Conservation (phyloP, 208 protist species). For the Acanthamoeba quina region DNA sequence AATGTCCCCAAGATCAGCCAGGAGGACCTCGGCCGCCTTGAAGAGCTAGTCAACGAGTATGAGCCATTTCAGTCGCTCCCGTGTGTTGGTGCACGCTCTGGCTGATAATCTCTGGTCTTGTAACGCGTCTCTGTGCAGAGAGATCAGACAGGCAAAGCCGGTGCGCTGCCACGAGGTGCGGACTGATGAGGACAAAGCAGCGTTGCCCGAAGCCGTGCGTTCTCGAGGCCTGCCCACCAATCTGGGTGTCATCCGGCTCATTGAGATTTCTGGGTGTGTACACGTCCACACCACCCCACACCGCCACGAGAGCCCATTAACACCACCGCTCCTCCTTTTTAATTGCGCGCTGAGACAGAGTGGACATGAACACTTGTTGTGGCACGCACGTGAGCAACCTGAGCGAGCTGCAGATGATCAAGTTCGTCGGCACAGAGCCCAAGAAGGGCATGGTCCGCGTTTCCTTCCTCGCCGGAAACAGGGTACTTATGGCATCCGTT, state of each 20-base stretch:
- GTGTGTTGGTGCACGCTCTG: neutral
- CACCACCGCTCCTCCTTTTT: no score
- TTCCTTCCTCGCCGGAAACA: slow-evolving; percentile 55
- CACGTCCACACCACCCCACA: neutral
- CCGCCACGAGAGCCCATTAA: neutral
- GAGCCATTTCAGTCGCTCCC: neutral
- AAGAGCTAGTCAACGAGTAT: slow-evolving; percentile 38
- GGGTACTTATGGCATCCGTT: neutral
- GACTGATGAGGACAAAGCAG: slow-evolving; percentile 8
- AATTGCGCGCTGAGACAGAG: neutral
- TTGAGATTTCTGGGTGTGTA: slow-evolving; percentile 59
- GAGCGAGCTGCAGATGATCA: slow-evolving; percentile 77
- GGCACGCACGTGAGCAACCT: slow-evolving; percentile 78
- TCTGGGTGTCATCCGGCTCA: slow-evolving; percentile 48
- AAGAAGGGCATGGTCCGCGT: slow-evolving; percentile 55
- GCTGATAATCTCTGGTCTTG: neutral
- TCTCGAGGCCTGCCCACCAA: slow-evolving; percentile 70
- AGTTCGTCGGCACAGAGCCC: slow-evolving; percentile 51
- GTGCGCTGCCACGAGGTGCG: slow-evolving; percentile 40
- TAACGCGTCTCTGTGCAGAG: neutral
- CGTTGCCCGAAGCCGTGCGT: slow-evolving; percentile 36
- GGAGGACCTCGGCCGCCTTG: neutral
- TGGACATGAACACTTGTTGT: slow-evolving; percentile 79
- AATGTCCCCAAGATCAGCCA: neutral
- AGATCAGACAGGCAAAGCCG: neutral